Evolutionary conservation across 371 early-diverging fungal species (phyloP), one percentile per base, ranked within the genome.

Genomic region (Mortierella sp.): DNA sequence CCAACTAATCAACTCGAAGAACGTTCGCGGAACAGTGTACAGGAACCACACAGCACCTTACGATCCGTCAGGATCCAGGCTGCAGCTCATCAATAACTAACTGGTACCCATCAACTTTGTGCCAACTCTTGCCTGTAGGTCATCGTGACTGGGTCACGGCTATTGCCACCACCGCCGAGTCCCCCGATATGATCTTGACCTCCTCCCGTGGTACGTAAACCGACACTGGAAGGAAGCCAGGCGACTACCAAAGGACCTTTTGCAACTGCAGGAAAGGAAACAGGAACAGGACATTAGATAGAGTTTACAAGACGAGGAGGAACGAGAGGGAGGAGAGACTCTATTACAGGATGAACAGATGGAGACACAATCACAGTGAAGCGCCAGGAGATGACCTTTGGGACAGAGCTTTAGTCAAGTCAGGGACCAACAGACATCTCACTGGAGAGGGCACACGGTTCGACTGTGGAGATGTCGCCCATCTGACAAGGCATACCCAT

Each of bases 141-240:
- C 97, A 96, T 92, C 77, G 82, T 75, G 89, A 89, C 78, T 95
- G 94, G 92, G 96, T 98, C 86, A 98, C 98, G 74, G 93, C 97
- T 87, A 93, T 98, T 79, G 97, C 97, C 87, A 98, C 98, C 88
- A 91, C 96, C 74, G 90, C 94, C 75, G 97, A 97, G 92, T 87
- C 93, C 82, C 96, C 97, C 73, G 95, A 97, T 90, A 94, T 94
- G 90, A 89, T 98, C 74, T 90, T 98, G 88, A 95, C 97, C 70
- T 92, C 96, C 64, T 98, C 98, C 76, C 95, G 98, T 87, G 96
- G 93, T 94, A 91, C 64, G 93, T 90, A 26, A 50, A 26, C 29
- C 26, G 53, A 53, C 53, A 11, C 29, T 53, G 26, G 53, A 53
- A 53, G 29, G n/a, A 29, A 14, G 29, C 53, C 24, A n/a, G 53